Conservation (phyloP, 2,329 filamentous ascomycete genomes). For the Phyllosticta citribraziliensis region DNA sequence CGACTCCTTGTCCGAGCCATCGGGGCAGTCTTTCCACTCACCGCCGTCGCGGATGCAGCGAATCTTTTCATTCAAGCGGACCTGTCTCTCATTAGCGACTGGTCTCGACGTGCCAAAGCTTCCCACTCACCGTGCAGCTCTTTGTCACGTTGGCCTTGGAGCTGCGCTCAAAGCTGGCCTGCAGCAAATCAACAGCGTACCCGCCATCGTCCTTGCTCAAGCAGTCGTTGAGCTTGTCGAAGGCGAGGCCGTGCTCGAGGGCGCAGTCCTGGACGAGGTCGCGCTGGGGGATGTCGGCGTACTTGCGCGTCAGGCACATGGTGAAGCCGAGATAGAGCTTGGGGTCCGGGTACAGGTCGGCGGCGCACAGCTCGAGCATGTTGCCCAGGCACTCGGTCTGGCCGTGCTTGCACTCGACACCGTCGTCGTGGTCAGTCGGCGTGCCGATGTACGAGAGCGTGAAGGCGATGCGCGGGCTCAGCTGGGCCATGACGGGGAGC, state of each 20-base stretch:
- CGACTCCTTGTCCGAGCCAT: constrained; percentile 57
- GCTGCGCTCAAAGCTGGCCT: constrained; percentile 56
- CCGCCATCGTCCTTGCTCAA: constrained; percentile 66
- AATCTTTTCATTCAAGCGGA: constrained; percentile 61
- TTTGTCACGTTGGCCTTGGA: constrained; percentile 36
- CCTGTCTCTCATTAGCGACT: constrained; percentile 4
- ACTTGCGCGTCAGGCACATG: constrained; percentile 76
- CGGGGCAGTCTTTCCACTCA: constrained; percentile 69
- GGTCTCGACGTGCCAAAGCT: no score
- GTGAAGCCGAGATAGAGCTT: constrained; percentile 88
- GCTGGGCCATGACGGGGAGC: constrained; percentile 74
- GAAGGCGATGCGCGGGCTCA: constrained; percentile 81
- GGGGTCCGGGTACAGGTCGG: constrained; percentile 69
- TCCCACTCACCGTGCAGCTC: constrained; percentile 33
- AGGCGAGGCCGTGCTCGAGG: constrained; percentile 80
- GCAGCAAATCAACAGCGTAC: constrained; percentile 56
- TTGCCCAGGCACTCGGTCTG: constrained; percentile 86
- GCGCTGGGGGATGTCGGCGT: constrained; percentile 64
- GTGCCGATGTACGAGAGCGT: constrained; percentile 80
- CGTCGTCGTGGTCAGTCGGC: constrained; percentile 66
- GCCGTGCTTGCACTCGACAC: constrained; percentile 81
- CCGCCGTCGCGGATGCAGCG: constrained; percentile 78
- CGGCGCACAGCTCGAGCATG: constrained; percentile 87
- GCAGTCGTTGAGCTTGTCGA: constrained; percentile 72
- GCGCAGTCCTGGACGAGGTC: constrained; percentile 79